phyloP scores from a whole-genome alignment of 2,329 filamentous ascomycete genomes.

The Botrytis pseudocinerea region DNA sequence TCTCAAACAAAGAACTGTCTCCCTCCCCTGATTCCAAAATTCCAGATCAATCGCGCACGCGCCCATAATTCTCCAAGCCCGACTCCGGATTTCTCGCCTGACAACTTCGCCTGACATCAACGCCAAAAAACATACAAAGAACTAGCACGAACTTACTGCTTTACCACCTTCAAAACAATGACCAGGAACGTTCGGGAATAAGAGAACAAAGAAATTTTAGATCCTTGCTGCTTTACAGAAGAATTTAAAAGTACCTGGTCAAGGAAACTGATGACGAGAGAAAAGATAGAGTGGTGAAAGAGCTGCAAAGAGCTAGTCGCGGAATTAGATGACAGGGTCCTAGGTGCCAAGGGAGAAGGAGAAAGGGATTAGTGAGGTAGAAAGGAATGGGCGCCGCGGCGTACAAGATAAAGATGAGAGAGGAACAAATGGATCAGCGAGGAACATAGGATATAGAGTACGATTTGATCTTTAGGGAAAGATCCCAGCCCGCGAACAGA shows the following conservation, averaged over 20 bases:
- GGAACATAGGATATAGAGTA: neutral
- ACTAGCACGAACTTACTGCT: neutral
- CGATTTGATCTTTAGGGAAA: neutral
- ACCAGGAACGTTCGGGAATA: neutral
- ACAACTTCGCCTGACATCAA: neutral
- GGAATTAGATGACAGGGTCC: neutral
- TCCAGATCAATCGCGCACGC: neutral
- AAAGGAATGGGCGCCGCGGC: neutral
- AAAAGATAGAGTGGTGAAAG: neutral
- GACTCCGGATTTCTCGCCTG: neutral
- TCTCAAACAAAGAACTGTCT: neutral
- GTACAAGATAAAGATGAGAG: neutral
- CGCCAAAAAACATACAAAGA: neutral
- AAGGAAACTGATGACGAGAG: neutral
- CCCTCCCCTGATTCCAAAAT: neutral
- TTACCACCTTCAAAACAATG: neutral
- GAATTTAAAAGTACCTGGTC: neutral
- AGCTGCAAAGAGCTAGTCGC: neutral
- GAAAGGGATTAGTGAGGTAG: neutral
- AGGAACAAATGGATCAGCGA: neutral
- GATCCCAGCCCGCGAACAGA: neutral
- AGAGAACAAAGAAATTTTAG: conserved; percentile 8
- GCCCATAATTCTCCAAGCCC: neutral
- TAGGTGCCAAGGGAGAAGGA: neutral
- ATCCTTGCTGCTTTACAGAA: neutral